Base-by-base conservation (phyloP, 176 grass and related monocot species). In the Metroxylon sagu region DNA sequence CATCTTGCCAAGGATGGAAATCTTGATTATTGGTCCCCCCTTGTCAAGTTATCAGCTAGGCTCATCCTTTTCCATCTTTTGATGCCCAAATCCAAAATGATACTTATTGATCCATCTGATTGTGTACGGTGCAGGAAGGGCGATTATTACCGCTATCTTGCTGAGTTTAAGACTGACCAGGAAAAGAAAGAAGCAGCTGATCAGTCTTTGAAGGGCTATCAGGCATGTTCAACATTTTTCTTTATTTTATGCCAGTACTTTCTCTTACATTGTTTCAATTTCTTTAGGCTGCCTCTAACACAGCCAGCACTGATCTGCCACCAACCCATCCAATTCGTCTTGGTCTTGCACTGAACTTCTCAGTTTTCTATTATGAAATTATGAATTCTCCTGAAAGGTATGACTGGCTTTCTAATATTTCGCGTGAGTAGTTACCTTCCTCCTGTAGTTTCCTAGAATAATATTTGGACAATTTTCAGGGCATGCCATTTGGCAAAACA, bases 331-430 rank as follows among this genome's bases (percentile, higher is more conserved):
- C 70, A 16, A 73, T 73, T 60, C 59, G 59, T 25, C 70, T 73
- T 4, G 70, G 70, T 54, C 28, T 73, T 6, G 70, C 58, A 15
- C 59, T 73, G 15, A 73, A 73, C 51, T 73, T 63, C 51, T 73
- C 70, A 43, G 70, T 63, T 25, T 73, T 73, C 50, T 63, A 63
- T n/a, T 73, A 63, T n/a, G 50, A 73, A 63, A 73, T 73, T 28
- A 52, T 73, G 50, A 73, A 73, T 52, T 73, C 70, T 15, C 29
- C 70, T 15, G 70, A 72, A 28, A 73, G 59, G 70, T 73, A 63
- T 26, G 17, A 8, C n/a, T 63, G 14, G 7, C 56, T 14, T 27
- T 18, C 35, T 43, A 43, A 43, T 43, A 43, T 43, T 43, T 43
- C 1, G 35, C 12, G 8, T 43, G 35, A 12, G 35, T 43, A 2